Base-by-base conservation (phyloP, 495 filamentous ascomycete species). In the Oidiodendron maius region DNA sequence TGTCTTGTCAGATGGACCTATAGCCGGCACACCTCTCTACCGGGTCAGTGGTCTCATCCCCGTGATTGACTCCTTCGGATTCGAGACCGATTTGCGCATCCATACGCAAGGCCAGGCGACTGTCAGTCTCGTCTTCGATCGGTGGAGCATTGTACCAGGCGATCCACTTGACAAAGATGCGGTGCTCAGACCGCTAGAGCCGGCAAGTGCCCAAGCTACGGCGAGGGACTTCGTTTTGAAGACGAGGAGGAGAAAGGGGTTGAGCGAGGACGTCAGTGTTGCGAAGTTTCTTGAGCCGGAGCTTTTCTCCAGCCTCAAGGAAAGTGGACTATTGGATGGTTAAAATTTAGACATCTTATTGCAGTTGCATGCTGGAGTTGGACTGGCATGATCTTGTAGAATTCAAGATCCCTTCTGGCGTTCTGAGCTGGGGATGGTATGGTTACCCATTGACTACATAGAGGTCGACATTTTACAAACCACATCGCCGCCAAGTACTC, bases 191-290 rank as follows among this genome's bases (percentile, higher is more conserved):
- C 87, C 89, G 22, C 66, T 98, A 50, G 90, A 97, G 68, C 89
- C 87, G 56, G 93, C 94, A 3, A 71, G 72, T 32, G 85, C 86
- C 50, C 84, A 87, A 74, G 89, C 84, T 5, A 95, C 89, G 44
- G 93, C 93, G 1, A 75, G 93, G 44, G 93, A 98, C 63, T 96
- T 98, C 67, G 90, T 96, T 16, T 70, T 97, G 48, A 98, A 98
- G 79, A 98, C 93, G 11, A 76, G 93, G 52, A 69, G 91, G 57
- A 76, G 93, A 44, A 98, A 98, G 72, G 93, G 93, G 3, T 65
- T 98, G 54, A 90, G 87, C 48, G 93, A 97, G 72, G 94, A 97
- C 66, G 89, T 98, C 20, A 87, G 83, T 4, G 88, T 98, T 30
- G 87, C 86, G 51, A 96, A 95, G 63, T 98, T 96, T 65, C 71